phyloP scores from a whole-genome alignment of 768 basidiomycete genomes.

The Boletus subcaerulescens region DNA sequence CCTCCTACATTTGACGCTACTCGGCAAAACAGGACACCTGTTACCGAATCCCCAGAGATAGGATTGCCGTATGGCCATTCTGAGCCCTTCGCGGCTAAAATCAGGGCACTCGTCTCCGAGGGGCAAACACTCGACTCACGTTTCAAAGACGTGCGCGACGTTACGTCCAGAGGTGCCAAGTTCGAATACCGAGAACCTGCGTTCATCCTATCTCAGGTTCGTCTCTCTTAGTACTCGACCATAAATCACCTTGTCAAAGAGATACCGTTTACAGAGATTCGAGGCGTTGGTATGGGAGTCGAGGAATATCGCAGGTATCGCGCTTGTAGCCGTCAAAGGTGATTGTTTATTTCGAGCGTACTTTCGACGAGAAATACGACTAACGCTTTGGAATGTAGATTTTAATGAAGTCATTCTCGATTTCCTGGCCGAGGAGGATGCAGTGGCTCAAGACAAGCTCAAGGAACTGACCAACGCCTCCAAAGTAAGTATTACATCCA shows the following conservation, averaged over 20 bases:
- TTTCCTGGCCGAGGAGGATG: slow-evolving; percentile 12
- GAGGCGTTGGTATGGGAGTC: slow-evolving; percentile 18
- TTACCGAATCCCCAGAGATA: neutral
- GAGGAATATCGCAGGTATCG: slow-evolving; percentile 12
- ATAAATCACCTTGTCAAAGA: neutral
- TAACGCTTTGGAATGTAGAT: neutral
- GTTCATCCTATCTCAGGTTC: slow-evolving; percentile 9
- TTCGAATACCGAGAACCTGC: slow-evolving; percentile 11
- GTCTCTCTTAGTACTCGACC: neutral
- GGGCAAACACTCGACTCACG: slow-evolving; percentile 9
- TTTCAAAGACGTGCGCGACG: slow-evolving; percentile 13
- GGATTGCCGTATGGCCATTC: slow-evolving; percentile 11
- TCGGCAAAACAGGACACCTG: neutral
- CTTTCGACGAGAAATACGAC: neutral
- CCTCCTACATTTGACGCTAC: neutral
- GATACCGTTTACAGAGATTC: slow-evolving; percentile 5
- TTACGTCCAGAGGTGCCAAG: neutral
- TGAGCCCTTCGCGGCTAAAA: neutral
- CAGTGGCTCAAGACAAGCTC: slow-evolving; percentile 8
- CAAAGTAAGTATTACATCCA: slow-evolving; percentile 1
- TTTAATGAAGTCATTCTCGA: slow-evolving; percentile 21
- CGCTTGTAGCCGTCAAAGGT: slow-evolving; percentile 18
- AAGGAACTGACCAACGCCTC: slow-evolving; percentile 11
- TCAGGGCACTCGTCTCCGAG: slow-evolving; percentile 13
- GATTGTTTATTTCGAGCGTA: neutral